Base-by-base conservation (phyloP, 148 eudicot species). In the Nepenthes gracilis region DNA sequence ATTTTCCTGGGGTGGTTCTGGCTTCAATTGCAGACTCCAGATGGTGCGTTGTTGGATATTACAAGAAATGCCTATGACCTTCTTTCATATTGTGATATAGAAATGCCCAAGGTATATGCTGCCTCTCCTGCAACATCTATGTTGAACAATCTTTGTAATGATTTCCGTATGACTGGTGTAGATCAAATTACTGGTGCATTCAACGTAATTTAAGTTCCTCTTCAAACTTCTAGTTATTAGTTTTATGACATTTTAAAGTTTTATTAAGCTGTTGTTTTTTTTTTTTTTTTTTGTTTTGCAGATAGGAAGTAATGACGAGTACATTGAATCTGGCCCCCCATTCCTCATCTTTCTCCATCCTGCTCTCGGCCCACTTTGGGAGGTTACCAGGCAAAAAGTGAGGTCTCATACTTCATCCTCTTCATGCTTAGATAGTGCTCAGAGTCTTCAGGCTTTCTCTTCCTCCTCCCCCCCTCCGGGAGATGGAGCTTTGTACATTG, bases 361-460 rank as follows among this genome's bases (percentile, higher is more conserved):
- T 62, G 96, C 96, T 71, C 78, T 93, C 47, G 99, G 99, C n/a
- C 98, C 96, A 53, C 75, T 93, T 5, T 93, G 99, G 99, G 92
- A 83, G 81, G 80, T 93, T 66, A 76, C 85, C 35, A 82, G 95
- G 67, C 96, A 93, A 73, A 93, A 93, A 74, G 99, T 93, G 57
- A 73, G 61, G 9, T 14, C 36, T 35, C 36, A 32, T 23, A 11
- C 36, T 55, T 33, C 58, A 33, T 32, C 2, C 9, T 33, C 58
- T n/a, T 49, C 53, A 49, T 49, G 10, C 6, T 49, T 40, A 40
- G 45, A 8, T 8, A 40, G 8, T 40, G 45, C 4, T 40, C 8
- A 40, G 45, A 8, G 45, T 8, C 45, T 40, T 40, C 45, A 40
- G 45, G 45, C 45, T 40, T 23, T 40, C 45, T 40, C 45, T 23